phyloP scores from a whole-genome alignment of 2,329 filamentous ascomycete species.

The Colletotrichum tanaceti region DNA sequence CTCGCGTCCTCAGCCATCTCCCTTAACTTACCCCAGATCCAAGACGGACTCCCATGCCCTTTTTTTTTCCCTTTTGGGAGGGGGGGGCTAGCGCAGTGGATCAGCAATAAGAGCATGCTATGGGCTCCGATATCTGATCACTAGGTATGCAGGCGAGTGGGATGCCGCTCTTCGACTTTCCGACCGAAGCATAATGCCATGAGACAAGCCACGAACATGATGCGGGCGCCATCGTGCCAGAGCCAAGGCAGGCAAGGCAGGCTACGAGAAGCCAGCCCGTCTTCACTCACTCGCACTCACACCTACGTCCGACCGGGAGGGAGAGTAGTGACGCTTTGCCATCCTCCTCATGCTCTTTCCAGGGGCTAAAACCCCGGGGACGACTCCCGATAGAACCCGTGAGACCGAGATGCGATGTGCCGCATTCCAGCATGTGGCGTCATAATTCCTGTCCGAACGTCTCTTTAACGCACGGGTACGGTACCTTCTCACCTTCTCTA shows the following conservation, averaged over 20 bases:
- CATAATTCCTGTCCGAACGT: slow-evolving; percentile 2
- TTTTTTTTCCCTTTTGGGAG: too few relatives aligned
- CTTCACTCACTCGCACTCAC: not conserved
- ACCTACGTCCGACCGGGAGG: not conserved
- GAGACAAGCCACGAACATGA: slow-evolving; percentile 13
- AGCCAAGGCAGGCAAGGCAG: not conserved
- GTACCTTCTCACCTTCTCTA: too few relatives aligned
- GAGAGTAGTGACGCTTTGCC: not conserved
- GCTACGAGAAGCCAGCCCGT: not conserved
- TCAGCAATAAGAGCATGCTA: slow-evolving; percentile 4
- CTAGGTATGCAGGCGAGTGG: slow-evolving; percentile 3
- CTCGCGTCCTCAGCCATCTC: not conserved
- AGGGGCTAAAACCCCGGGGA: not conserved
- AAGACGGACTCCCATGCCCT: not conserved
- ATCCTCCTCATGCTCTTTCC: not conserved
- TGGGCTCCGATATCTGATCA: slow-evolving; percentile 17
- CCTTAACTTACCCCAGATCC: slow-evolving; percentile 15
- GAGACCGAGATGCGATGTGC: slow-evolving; percentile 9
- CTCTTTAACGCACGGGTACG: slow-evolving; percentile 17
- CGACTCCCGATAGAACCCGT: not conserved
- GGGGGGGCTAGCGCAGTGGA: slow-evolving; percentile 6
- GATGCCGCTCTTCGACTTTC: slow-evolving; percentile 19
- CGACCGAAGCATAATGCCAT: slow-evolving; percentile 24
- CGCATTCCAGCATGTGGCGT: slow-evolving; percentile 9
- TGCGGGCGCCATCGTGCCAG: slow-evolving; percentile 15